A percentile compares a stretch with the other conserved stretches of the same genome.
phyloP scores from a whole-genome alignment of 1,284 basidiomycete species.

The Ustilago curta region DNA sequence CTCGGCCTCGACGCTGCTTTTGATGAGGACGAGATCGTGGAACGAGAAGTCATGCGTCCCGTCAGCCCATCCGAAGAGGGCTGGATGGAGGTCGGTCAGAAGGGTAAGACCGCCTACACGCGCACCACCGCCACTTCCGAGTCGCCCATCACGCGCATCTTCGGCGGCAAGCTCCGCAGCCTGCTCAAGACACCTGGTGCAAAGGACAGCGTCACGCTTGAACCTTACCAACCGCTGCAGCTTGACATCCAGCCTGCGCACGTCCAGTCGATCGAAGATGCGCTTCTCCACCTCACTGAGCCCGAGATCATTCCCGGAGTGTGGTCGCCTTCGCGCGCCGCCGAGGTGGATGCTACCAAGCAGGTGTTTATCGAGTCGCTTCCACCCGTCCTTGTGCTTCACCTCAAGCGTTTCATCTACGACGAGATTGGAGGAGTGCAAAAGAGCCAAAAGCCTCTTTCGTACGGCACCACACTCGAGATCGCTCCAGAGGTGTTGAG shows the following conservation, averaged over 20 bases:
- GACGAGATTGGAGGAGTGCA: conserved; percentile 84
- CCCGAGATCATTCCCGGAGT: conserved; percentile 85
- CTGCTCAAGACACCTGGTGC: conserved; percentile 83
- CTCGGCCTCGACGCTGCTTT: conserved; percentile 24
- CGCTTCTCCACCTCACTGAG: conserved; percentile 81
- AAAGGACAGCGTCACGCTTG: conserved; percentile 86
- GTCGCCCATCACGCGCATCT: conserved; percentile 89
- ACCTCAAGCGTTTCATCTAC: conserved; percentile 93
- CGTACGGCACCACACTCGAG: conserved; percentile 82
- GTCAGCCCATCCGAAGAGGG: conserved; percentile 67
- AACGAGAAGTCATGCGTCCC: conserved; percentile 70
- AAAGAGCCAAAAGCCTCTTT: conserved; percentile 86
- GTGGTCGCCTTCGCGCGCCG: conserved; percentile 66
- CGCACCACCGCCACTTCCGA: conserved; percentile 82
- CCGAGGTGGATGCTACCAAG: conserved; percentile 83
- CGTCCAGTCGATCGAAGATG: conserved; percentile 84
- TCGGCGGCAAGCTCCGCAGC: conserved; percentile 92
- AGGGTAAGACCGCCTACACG: conserved; percentile 85
- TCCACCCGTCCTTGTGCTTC: conserved; percentile 87
- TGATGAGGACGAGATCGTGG: conserved; percentile 72
- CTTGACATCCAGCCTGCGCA: conserved; percentile 83
- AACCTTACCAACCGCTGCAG: conserved; percentile 90
- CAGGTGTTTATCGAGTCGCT: conserved; percentile 87
- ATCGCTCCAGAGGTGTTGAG: conserved; percentile 72
- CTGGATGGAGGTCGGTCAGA: conserved; percentile 94